phyloP scores from a whole-genome alignment of 768 basidiomycete species.

The Myochromella boudieri region DNA sequence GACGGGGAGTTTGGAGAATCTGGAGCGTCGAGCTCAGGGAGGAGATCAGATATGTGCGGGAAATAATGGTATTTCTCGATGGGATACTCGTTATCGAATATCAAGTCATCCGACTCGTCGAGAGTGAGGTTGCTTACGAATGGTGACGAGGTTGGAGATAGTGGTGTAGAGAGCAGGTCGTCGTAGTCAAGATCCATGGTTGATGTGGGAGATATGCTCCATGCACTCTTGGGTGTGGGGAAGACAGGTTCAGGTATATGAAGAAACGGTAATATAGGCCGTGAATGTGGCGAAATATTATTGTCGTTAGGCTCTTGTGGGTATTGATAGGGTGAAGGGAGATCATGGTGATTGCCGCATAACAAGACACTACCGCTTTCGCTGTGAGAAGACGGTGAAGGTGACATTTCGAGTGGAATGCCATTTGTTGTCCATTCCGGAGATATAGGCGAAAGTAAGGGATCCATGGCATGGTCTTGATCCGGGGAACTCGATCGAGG shows the following conservation, averaged over 20 bases:
- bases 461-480: neutral
- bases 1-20: slow-evolving; percentile 19
- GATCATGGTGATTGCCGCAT: slow-evolving; percentile 1
- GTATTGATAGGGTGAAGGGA: slow-evolving; percentile 3
- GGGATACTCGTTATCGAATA: slow-evolving; percentile 3
- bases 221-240: slow-evolving; percentile 9
- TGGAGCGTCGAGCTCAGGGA: slow-evolving; percentile 14
- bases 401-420: slow-evolving; percentile 7
- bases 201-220: slow-evolving; percentile 10
- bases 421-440: slow-evolving; percentile 16
- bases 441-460: slow-evolving; percentile 15
- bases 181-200: slow-evolving; percentile 13
- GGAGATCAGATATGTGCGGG: slow-evolving; percentile 5
- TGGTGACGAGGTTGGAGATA: slow-evolving; percentile 15
- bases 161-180: slow-evolving; percentile 22
- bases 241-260: slow-evolving; percentile 13
- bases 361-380: slow-evolving; percentile 2
- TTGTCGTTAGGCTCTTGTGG: slow-evolving; percentile 2
- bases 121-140: slow-evolving; percentile 7
- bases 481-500: slow-evolving; percentile 6
- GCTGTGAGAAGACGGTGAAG: slow-evolving; percentile 5
- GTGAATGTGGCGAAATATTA: slow-evolving; percentile 8
- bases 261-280: slow-evolving; percentile 16
- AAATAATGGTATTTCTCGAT: neutral
- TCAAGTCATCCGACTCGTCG: slow-evolving; percentile 1